A percentile compares a stretch with the other conserved stretches of the same genome.
Evolutionary conservation across 331 rosid species (phyloP).

Genomic region (Saraca asoca): DNA sequence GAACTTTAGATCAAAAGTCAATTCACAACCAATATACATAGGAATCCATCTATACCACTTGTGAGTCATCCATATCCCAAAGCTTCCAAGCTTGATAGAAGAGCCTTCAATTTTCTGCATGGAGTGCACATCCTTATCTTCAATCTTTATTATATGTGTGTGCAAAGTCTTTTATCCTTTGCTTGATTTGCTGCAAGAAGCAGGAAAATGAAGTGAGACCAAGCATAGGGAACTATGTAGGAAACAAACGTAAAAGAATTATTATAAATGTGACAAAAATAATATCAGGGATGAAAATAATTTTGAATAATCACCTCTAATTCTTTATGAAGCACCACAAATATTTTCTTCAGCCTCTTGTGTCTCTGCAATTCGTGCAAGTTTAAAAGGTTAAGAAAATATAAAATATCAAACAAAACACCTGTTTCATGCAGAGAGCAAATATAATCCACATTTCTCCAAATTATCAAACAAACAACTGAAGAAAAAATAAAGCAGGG

Average conservation of each 20-base stretch:
- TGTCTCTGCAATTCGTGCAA: constrained; percentile 74
- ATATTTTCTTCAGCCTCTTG: constrained; percentile 81
- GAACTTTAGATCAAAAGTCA: constrained; percentile 30
- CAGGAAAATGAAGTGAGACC: constrained; percentile 18
- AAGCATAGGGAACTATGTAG: constrained; percentile 2
- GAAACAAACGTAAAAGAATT: not conserved
- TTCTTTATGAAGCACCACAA: constrained; percentile 82
- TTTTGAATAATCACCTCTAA: constrained; percentile 58
- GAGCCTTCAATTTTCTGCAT: constrained; percentile 32
- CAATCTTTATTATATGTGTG: constrained; percentile 46
- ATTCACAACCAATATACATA: constrained; percentile 26
- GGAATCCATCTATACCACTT: constrained; percentile 32
- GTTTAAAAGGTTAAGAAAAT: constrained; percentile 26
- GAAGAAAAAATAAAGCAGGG: not conserved
- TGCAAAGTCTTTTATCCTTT: constrained; percentile 68
- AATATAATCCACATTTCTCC: not conserved
- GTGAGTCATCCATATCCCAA: constrained; percentile 29
- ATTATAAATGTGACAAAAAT: not conserved
- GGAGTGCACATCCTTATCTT: constrained; percentile 23
- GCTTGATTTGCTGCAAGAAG: constrained; percentile 71
- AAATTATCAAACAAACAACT: constrained; percentile 22
- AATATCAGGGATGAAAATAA: constrained; percentile 13
- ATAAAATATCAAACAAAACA: not conserved
- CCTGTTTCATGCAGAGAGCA: constrained; percentile 9
- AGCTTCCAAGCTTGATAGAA: constrained; percentile 25